Evolutionary conservation across 163 green algal genomes (phyloP), one percentile per base, ranked within the genome.

Genomic region (Trebouxiophyceae sp.): DNA sequence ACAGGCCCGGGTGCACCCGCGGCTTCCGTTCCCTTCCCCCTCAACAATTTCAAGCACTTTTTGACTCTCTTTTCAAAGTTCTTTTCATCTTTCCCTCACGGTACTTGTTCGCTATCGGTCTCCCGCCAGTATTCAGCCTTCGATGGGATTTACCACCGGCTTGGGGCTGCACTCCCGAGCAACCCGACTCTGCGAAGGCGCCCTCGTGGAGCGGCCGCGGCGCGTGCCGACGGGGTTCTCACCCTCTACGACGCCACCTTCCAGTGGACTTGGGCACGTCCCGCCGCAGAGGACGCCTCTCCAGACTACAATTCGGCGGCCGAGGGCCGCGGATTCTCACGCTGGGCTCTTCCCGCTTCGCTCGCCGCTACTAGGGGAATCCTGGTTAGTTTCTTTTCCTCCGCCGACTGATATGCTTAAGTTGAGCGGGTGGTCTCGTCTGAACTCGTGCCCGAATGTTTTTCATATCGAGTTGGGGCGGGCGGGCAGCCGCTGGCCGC

Each of bases 61-160:
- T 90, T 88, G 82, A 93, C 84, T 93, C 84, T 89, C 82, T 93
- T 87, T 90, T 90, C 81, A 88, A 89, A 89, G 84, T 87, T 84
- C 84, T 93, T 95, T 93, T 92, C 88, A 93, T 91, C 86, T 95
- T 95, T 92, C 84, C 86, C 85, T 95, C 83, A 83, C 88, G 85
- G 85, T 92, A 95, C 86, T 95, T 95, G 85, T 93, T 93, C 88
- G 82, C 88, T 95, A 95, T 95, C 86, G 88, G 88, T 92, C 86
- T 91, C 85, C 85, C 77, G 83, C 80, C 82, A 81, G 67, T 92
- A 92, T 92, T 91, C 91, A 95, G 83, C 85, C 80, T 93, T 93
- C 86, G 86, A 93, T 85, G 84, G 85, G 82, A 89, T 88, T 89
- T 91, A 91, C 87, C 84, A 85, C 85, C 87, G 77, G 76, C 70